Evolutionary conservation across 257 asterid genomes (phyloP), one percentile per base, ranked within the genome.

Genomic region (Knoxia roxburghii): DNA sequence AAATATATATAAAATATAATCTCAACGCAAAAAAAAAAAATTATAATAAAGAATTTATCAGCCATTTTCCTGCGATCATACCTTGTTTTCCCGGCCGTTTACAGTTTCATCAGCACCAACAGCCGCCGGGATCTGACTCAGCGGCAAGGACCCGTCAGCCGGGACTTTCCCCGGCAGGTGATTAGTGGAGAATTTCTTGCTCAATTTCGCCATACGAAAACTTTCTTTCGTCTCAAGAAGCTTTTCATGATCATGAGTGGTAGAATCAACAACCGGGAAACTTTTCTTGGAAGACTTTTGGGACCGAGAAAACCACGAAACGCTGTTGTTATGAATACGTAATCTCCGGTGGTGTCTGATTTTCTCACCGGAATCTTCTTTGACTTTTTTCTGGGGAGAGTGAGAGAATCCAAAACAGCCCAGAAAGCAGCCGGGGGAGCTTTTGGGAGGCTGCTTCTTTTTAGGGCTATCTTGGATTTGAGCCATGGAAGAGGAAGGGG

Each of bases 321-420:
- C 24, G 45, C 23, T 1, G 6, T 11, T 52, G 48, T 65, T 21
- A n/a, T n/a, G n/a, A n/a, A n/a, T n/a, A n/a, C n/a, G n/a, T n/a
- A n/a, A n/a, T n/a, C n/a, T n/a, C n/a, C n/a, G n/a, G n/a, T n/a
- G n/a, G n/a, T n/a, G n/a, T 11, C 18, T 29, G 32, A 3, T 27
- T 11, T 61, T 70, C 24, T 61, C 7, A 6, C 10, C 33, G 24
- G 60, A 15, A 9, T 41, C 48, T 35, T 27, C 68, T 33, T 45
- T 20, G 49, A 27, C 43, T 12, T 60, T 51, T 15, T n/a, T n/a
- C n/a, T 48, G 4, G 65, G 43, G 20, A 14, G 72, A 21, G 17
- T 30, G 9, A 39, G 67, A 61, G 29, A 29, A 27, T 27, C 75
- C 69, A 45, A 70, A 70, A 62, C 75, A 70, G 30, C 56, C 69